These are phyloP conservation scores for Amorphotheca resinae DNA, from an alignment of 495 filamentous ascomycete genomes.

Conservation along the genomic window DNA sequence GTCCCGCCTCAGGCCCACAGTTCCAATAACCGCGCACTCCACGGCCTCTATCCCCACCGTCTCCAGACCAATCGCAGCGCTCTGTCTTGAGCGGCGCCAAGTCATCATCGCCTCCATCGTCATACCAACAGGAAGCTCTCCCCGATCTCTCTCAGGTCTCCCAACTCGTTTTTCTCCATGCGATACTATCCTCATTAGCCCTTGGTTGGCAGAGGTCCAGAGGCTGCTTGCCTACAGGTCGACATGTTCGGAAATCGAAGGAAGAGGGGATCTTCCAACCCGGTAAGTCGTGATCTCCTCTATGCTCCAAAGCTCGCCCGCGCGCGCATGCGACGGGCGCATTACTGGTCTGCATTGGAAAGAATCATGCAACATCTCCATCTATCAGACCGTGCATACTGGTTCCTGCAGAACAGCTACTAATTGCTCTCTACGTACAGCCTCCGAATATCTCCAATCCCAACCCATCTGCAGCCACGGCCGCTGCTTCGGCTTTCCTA, in stretches of 20 bases:
- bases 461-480: slow-evolving; percentile 58
- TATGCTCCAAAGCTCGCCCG: neutral
- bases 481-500: slow-evolving; percentile 71
- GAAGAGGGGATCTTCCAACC: slow-evolving; percentile 38
- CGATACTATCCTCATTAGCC: slow-evolving; percentile 19
- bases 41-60: slow-evolving; percentile 4
- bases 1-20: too few species aligned
- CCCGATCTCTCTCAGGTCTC: neutral
- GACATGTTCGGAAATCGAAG: slow-evolving; percentile 41
- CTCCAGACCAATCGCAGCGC: slow-evolving; percentile 8
- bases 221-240: slow-evolving; percentile 11
- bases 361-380: too few species aligned
- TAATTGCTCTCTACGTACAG: slow-evolving; percentile 28
- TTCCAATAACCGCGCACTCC: too few species aligned
- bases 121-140: neutral
- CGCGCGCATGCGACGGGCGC: too few species aligned
- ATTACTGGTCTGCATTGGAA: too few species aligned
- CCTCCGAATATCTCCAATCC: slow-evolving; percentile 47
- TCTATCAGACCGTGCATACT: neutral
- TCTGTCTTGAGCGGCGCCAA: neutral
- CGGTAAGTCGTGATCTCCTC: slow-evolving; percentile 30
- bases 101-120: too few species aligned
- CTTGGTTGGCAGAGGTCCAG: slow-evolving; percentile 18
- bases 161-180: slow-evolving; percentile 10
- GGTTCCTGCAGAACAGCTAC: slow-evolving; percentile 3